These are phyloP conservation scores for Malus hybrid DNA, from an alignment of 331 rosid species.

Conservation along the genomic window DNA sequence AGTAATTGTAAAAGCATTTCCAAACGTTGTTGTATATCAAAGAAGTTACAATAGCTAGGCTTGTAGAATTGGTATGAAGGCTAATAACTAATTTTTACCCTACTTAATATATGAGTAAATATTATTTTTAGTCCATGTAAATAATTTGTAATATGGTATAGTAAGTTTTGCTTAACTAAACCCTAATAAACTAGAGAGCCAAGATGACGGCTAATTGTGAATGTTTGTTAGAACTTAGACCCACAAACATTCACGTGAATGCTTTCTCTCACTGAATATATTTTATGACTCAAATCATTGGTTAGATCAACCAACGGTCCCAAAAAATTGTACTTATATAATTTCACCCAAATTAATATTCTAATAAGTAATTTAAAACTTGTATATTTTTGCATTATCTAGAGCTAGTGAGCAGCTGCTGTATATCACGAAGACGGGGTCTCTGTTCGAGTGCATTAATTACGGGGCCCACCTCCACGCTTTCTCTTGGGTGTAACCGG, in stretches of 20 bases:
- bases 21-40: not conserved
- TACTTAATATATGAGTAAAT: not conserved
- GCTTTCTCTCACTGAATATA: not conserved
- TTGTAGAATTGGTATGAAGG: not conserved
- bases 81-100: not conserved
- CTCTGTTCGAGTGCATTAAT: not conserved
- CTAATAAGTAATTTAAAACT: not conserved
- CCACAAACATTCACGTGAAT: slow-evolving; percentile 41
- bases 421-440: not conserved
- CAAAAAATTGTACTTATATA: not conserved
- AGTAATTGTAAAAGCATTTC: no score
- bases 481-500: not conserved
- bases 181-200: not conserved
- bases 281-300: slow-evolving; percentile 22
- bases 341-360: not conserved
- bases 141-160: not conserved
- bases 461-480: not conserved
- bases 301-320: slow-evolving; percentile 7
- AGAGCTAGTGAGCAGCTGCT: not conserved
- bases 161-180: not conserved
- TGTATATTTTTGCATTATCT: not conserved
- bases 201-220: slow-evolving; percentile 13
- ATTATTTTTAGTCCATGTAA: not conserved
- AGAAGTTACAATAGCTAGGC: not conserved
- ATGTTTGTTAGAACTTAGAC: slow-evolving; percentile 22